phyloP scores from a whole-genome alignment of 805 yeast genomes.

The Saccharomycopsis malanga region DNA sequence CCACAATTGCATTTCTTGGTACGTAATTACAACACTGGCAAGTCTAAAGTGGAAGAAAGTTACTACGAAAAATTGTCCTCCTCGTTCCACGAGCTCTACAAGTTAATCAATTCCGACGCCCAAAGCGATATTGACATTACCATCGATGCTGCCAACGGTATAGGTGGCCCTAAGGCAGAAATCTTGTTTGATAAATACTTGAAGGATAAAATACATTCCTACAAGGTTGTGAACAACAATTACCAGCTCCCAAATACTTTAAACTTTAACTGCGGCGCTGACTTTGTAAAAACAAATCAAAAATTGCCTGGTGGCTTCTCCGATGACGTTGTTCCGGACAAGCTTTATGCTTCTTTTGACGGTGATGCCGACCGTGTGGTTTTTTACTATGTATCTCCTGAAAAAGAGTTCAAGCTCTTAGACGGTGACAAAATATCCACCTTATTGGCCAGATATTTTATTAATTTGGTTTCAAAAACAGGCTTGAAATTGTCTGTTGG shows the following conservation, averaged over 20 bases:
- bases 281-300: constrained; percentile 87
- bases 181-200: constrained; percentile 40
- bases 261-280: constrained; percentile 89
- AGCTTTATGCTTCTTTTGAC: constrained; percentile 77
- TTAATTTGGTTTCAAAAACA: constrained; percentile 42
- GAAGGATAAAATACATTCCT: constrained; percentile 34
- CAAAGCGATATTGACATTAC: constrained; percentile 38
- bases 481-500: constrained; percentile 48
- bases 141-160: constrained; percentile 95
- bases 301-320: constrained; percentile 56
- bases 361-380: constrained; percentile 97
- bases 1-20: constrained; percentile 92
- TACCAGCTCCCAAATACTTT: constrained; percentile 48
- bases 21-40: constrained; percentile 57
- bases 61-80: constrained; percentile 58
- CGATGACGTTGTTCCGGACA: constrained; percentile 32
- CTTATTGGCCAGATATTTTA: constrained; percentile 63
- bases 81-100: constrained; percentile 43
- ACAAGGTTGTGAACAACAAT: constrained; percentile 46
- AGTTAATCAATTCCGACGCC: constrained; percentile 24
- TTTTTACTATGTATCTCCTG: constrained; percentile 50
- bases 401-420: constrained; percentile 44
- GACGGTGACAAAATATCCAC: constrained; percentile 96
- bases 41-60: constrained; percentile 51
- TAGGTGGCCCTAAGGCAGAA: constrained; percentile 73